Evolutionary conservation across 306 rosid species (phyloP).

Genomic region (Oemleria cerasiformis): DNA sequence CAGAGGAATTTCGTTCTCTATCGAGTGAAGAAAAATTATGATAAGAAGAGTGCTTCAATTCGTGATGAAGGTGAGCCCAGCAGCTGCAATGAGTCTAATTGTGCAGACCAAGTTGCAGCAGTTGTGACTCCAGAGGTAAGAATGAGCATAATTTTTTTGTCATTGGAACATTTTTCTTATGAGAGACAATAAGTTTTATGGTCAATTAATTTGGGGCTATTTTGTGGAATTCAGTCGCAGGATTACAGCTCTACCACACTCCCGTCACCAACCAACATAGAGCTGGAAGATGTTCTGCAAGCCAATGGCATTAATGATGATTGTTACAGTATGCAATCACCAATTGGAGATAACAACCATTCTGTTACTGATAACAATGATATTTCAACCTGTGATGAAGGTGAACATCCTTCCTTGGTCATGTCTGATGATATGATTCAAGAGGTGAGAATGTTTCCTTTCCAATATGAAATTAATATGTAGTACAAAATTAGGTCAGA

Average conservation of each 20-base stretch:
- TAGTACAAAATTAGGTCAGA: background rate
- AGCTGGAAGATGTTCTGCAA: constrained; percentile 19
- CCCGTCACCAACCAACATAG: background rate
- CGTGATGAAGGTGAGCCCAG: constrained; percentile 30
- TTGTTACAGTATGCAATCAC: constrained; percentile 4
- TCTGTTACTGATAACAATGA: background rate
- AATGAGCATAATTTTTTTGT: constrained; percentile 1
- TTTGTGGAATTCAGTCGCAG: background rate
- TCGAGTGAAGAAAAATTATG: constrained; percentile 37
- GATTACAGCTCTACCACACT: background rate
- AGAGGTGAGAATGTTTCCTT: constrained; percentile 11
- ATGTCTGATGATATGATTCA: background rate
- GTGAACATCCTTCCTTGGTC: background rate
- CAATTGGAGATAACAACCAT: background rate
- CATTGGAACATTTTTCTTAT: background rate
- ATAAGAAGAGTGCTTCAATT: constrained; percentile 11
- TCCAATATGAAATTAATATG: background rate
- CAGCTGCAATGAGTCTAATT: constrained; percentile 8
- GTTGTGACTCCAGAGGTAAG: constrained; percentile 33
- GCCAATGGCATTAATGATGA: background rate
- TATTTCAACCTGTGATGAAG: constrained; percentile 14
- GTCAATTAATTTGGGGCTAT: background rate
- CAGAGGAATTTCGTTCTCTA: constrained; percentile 51
- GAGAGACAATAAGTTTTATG: background rate
- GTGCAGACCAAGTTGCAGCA: background rate